Evolutionary conservation across 805 yeast species (phyloP).

Genomic region (Candida piceae): DNA sequence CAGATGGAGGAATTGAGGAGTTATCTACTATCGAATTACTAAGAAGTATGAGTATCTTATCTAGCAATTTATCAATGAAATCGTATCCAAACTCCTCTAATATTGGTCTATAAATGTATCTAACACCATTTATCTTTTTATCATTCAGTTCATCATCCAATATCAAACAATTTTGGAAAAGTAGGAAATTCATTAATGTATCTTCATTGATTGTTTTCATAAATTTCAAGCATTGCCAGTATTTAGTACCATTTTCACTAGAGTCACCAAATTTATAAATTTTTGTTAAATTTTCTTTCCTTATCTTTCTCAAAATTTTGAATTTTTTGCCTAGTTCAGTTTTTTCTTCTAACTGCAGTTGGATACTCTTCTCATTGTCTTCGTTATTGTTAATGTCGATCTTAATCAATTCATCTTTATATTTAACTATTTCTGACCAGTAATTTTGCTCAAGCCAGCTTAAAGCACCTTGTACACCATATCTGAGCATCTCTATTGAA

Average conservation of each 20-base stretch:
- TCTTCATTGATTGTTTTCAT: conserved; percentile 15
- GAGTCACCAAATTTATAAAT: conserved; percentile 40
- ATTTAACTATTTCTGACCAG: conserved; percentile 48
- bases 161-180: conserved; percentile 31
- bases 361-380: conserved; percentile 15
- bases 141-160: conserved; percentile 19
- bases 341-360: neutral
- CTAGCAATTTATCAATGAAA: conserved; percentile 13
- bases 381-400: conserved; percentile 18
- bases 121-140: conserved; percentile 24
- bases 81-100: conserved; percentile 19
- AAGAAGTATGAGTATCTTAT: conserved; percentile 7
- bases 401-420: conserved; percentile 6
- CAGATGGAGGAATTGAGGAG: neutral
- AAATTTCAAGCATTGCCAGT: conserved; percentile 35
- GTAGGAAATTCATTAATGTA: conserved; percentile 23
- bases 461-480: conserved; percentile 56
- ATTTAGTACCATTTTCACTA: conserved; percentile 35
- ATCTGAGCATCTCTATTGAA: conserved; percentile 58
- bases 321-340: conserved; percentile 31
- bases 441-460: conserved; percentile 70
- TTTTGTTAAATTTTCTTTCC: conserved; percentile 39
- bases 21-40: too few species aligned
- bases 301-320: conserved; percentile 44
- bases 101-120: conserved; percentile 27